Base-by-base conservation (phyloP, 177 flowering plant genomes). In the Vitis hybrid region DNA sequence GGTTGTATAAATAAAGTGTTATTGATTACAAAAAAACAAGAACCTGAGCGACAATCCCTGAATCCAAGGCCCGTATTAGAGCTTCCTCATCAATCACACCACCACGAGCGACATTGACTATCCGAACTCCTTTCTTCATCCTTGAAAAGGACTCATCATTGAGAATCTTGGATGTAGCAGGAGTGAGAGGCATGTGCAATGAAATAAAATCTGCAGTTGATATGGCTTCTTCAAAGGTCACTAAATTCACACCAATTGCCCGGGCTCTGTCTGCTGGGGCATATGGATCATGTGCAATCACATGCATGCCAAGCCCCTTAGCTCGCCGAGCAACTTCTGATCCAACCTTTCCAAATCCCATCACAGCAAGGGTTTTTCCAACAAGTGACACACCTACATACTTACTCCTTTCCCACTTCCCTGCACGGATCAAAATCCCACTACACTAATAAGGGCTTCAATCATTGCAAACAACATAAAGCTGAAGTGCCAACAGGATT, bases 281-380 rank as follows among this genome's bases (percentile, higher is more conserved):
- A 33, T 72, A 72, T 16, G 75, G 75, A 53, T 72, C 75, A 16
- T 66, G 59, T 5, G 75, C 70, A n/a, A 72, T 72, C 39, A 72
- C 75, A 8, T 59, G 10, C 75, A 72, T 72, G 39, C 64, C 70
- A 5, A 72, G 69, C 26, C 70, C 75, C 65, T 72, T 72, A 2
- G 75, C 75, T 26, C 75, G 75, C 15, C 75, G 14, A 0, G 75
- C 65, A 22, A 72, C 75, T 51, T 72, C 75, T 16, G 68, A 60
- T 33, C 75, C 75, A 29, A 72, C 75, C 75, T 72, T 72, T 39
- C 75, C 75, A 22, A 72, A 72, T 57, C 75, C 75, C 60, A 72
- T 10, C 58, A 72, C 70, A 12, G 75, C 70, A 5, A 66, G 68
- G 1, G 65, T 66, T 62, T 72, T 72, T 33, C 75, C 75, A 3